Evolutionary conservation across 2,329 filamentous ascomycete genomes (phyloP).

Genomic region (Ilyonectria robusta): DNA sequence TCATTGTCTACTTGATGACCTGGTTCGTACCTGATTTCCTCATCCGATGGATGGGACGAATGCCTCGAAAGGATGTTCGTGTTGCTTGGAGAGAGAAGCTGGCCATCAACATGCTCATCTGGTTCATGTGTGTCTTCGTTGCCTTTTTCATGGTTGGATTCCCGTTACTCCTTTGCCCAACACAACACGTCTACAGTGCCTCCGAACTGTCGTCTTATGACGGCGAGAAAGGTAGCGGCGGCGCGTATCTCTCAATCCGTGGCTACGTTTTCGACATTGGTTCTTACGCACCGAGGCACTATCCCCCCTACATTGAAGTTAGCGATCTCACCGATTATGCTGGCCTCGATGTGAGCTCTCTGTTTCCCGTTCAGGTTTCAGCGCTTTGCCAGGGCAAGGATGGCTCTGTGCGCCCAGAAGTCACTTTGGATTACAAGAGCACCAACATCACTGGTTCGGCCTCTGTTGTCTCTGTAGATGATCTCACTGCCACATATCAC

Average conservation of each 20-base stretch:
- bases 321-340: conserved; percentile 82
- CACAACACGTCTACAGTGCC: conserved; percentile 87
- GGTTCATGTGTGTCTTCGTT: conserved; percentile 83
- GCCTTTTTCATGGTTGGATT: conserved; percentile 94
- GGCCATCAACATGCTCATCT: conserved; percentile 98
- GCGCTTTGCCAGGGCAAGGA: conserved; percentile 87
- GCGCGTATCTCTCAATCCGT: conserved; percentile 84
- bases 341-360: conserved; percentile 85
- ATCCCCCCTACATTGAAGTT: conserved; percentile 70
- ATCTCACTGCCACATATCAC: conserved; percentile 86
- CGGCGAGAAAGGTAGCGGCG: conserved; percentile 74
- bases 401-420: conserved; percentile 74
- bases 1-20: conserved; percentile 85
- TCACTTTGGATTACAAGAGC: conserved; percentile 87
- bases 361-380: conserved; percentile 96
- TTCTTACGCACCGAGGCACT: conserved; percentile 81
- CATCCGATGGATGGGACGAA: conserved; percentile 82
- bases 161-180: conserved; percentile 90
- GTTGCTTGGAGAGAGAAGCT: conserved; percentile 97
- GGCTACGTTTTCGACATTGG: conserved; percentile 90
- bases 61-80: conserved; percentile 93
- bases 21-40: conserved; percentile 90
- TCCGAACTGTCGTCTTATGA: conserved; percentile 81
- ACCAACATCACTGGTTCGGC: conserved; percentile 81
- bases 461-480: conserved; percentile 74